Base-by-base conservation (phyloP, 2,329 filamentous ascomycete species). In the Verticillium klebahnii region DNA sequence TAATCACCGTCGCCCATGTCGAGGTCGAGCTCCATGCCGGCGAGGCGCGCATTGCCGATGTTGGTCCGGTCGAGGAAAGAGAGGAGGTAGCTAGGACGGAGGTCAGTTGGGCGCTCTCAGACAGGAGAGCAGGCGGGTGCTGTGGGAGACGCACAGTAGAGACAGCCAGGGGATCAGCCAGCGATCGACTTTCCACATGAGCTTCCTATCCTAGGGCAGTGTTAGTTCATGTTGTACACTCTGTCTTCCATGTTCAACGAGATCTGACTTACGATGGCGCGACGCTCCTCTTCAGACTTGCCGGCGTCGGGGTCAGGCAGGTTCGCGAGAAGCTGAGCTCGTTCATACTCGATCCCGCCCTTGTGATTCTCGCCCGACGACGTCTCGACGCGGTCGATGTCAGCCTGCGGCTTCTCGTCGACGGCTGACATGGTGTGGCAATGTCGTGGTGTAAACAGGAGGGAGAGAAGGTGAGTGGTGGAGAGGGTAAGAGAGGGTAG, bases 151-250 rank as follows among this genome's bases (percentile, higher is more conserved):
- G 23, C 12, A 52, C 45, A 62, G 64, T n/a, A 66, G 63, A 9
- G 76, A 64, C 70, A 79, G 75, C 77, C 85, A 89, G 40, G 86
- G 87, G 54, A 89, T 87, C 1, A 89, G 76, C 60, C 79, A 78
- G 25, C 82, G 67, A 68, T 90, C 87, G 23, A 90, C 77, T 70
- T 85, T 89, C 70, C 86, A 80, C 11, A 89, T 69, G 2, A 90
- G 75, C 67, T 82, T 84, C 63, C 81, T 82, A 66, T 89, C 87
- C 87, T 89, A 62, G 57, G 17, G 7, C 8, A 25, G 54, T 5
- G 25, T 54, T 9, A 54, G 50, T 54, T 7, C n/a, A 17, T 23
- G 50, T 3, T 15, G 5, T 25, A 31, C 15, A 15, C 14, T 7
- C 11, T 8, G 15, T 7, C 29, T n/a, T 34, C 14, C 1, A 15